Conservation (phyloP, 2,329 filamentous ascomycete species). For the Arachnomyces sp. region DNA sequence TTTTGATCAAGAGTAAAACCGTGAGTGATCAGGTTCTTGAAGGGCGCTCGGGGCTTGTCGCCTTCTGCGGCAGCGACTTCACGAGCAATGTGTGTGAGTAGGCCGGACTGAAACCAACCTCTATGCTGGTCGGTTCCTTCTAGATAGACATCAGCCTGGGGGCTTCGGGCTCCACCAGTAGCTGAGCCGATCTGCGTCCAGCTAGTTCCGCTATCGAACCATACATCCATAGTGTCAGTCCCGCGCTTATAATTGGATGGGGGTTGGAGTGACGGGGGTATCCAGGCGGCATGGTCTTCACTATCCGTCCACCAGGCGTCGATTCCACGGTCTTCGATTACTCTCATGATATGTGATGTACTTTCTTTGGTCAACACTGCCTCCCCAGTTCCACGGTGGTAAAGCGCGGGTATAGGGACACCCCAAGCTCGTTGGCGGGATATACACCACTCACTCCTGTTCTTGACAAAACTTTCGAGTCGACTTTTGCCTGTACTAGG, state of each 20-base stretch:
- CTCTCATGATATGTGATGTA: slow-evolving; percentile 73
- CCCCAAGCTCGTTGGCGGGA: slow-evolving; percentile 94
- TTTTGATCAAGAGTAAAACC: slow-evolving; percentile 84
- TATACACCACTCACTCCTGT: slow-evolving; percentile 94
- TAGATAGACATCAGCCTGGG: slow-evolving; percentile 70
- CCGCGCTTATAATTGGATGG: slow-evolving; percentile 59
- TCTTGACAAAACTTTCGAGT: slow-evolving; percentile 76
- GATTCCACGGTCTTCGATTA: slow-evolving; percentile 69
- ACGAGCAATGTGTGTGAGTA: slow-evolving; percentile 72
- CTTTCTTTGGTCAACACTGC: slow-evolving; percentile 72
- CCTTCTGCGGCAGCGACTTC: slow-evolving; percentile 30
- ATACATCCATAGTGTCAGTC: slow-evolving; percentile 96
- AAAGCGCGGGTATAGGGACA: slow-evolving; percentile 88
- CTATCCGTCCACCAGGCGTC: slow-evolving; percentile 91
- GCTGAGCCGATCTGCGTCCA: slow-evolving; percentile 55
- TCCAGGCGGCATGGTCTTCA: slow-evolving; percentile 67
- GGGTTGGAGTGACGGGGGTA: slow-evolving; percentile 53
- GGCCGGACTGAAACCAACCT: slow-evolving; percentile 95
- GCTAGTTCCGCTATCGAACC: slow-evolving; percentile 96
- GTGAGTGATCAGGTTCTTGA: slow-evolving; percentile 84
- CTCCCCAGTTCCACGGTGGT: slow-evolving; percentile 58
- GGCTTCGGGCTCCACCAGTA: too few species aligned
- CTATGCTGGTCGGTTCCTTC: slow-evolving; percentile 95
- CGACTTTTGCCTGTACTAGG: slow-evolving; percentile 65
- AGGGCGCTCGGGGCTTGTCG: slow-evolving; percentile 53